Percentiles rank a stretch among this genome's conserved stretches.
These are phyloP conservation scores for Candida buenavistaensis DNA, from an alignment of 1,139 yeast genomes.

Conservation along the genomic window DNA sequence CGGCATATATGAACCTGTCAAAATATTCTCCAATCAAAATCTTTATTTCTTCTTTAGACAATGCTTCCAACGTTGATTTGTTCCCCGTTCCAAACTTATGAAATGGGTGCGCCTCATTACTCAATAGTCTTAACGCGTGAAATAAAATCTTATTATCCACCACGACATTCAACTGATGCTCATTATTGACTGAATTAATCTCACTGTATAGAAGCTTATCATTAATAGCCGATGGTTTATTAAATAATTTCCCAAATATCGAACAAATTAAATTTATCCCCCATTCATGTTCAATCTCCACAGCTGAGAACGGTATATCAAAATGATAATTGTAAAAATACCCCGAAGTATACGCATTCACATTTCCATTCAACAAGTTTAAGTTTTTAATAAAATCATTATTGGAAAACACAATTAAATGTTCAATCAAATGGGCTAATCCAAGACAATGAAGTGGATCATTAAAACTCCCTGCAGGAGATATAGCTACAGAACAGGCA, in stretches of 20 bases:
- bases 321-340: slow-evolving; percentile 63
- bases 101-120: slow-evolving; percentile 44
- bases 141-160: slow-evolving; percentile 47
- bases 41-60: slow-evolving; percentile 19
- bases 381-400: slow-evolving; percentile 45
- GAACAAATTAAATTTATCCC: slow-evolving; percentile 45
- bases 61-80: slow-evolving; percentile 25
- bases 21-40: slow-evolving; percentile 26
- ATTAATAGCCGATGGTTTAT: slow-evolving; percentile 46
- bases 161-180: slow-evolving; percentile 54
- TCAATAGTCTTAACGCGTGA: slow-evolving; percentile 57
- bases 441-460: slow-evolving; percentile 61
- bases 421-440: slow-evolving; percentile 75
- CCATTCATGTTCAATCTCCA: slow-evolving; percentile 21
- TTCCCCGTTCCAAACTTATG: slow-evolving; percentile 48
- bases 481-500: slow-evolving; percentile 49
- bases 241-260: slow-evolving; percentile 54
- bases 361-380: slow-evolving; percentile 50
- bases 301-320: slow-evolving; percentile 50
- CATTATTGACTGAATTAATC: slow-evolving; percentile 60
- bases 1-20: slow-evolving; percentile 27
- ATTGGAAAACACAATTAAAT: slow-evolving; percentile 56
- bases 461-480: slow-evolving; percentile 56
- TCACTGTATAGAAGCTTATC: slow-evolving; percentile 47
- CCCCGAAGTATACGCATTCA: slow-evolving; percentile 69